Evolutionary conservation across 164 flowering plant genomes (phyloP), one percentile per base, ranked within the genome.

Genomic region (Houttuynia cordata): DNA sequence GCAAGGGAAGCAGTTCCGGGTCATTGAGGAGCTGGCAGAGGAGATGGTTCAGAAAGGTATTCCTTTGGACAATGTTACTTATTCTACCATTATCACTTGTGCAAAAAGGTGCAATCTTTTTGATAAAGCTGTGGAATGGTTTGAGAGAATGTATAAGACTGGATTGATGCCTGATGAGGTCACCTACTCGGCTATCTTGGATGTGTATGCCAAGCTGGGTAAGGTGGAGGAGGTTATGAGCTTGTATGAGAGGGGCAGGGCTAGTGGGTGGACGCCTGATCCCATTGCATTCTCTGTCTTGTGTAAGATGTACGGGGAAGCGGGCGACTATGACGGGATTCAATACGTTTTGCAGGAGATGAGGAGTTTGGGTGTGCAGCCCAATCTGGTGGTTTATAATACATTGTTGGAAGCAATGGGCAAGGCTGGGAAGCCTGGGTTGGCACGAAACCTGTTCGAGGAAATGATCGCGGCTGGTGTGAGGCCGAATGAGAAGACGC

Each of bases 131-230:
- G 73, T 88, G 47, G 85, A 84, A 68, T 93, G 99, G 99, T 93
- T 90, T 73, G 97, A 90, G 74, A 81, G 81, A 71, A 90, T 93
- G 95, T 90, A 90, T 62, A 79, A 75, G 59, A 86, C 91, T 34
- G 96, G 96, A 30, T 63, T 86, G 64, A 83, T 87, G 90, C 98
- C 98, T 56, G 98, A 89, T 74, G 97, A 93, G 72, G 96, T 93
- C 13, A 93, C 97, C 23, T 93, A 87, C 59, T 93, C 94, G 54
- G 91, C 91, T 58, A 69, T 87, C 59, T 67, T 93, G 53, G 97
- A 93, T 78, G 94, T 90, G 57, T 93, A 87, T 81, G 94, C 88
- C 4, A 81, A 79, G 60, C 64, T 84, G 64, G 90, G 91, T 52
- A 90, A 80, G 67, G 89, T 85, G 53, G 96, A 85, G 79, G 93